A percentile compares a stretch with the other conserved stretches of the same genome.
Conservation (phyloP, 495 filamentous ascomycete genomes). For the Podospora pseudopauciseta region DNA sequence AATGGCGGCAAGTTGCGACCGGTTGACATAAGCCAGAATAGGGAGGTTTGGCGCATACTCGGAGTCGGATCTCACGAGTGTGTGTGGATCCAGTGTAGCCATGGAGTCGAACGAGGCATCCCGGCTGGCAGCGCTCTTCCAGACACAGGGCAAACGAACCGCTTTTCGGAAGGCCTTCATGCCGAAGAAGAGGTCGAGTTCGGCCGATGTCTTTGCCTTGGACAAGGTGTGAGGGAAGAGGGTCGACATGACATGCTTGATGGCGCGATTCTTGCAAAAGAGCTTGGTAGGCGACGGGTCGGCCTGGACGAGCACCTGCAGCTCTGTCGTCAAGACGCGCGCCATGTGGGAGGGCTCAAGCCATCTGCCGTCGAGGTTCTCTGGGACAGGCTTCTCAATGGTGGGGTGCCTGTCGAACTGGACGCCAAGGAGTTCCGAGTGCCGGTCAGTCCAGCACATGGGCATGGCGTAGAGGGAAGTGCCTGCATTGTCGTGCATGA, state of each 20-base stretch:
- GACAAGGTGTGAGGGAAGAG: constrained; percentile 37
- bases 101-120: constrained; percentile 37
- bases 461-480: constrained; percentile 39
- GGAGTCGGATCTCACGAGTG: constrained; percentile 8
- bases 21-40: constrained; percentile 43
- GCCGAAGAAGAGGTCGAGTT: constrained; percentile 41
- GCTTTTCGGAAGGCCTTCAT: constrained; percentile 27
- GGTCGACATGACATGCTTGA: constrained; percentile 32
- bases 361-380: constrained; percentile 14
- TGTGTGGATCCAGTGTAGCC: constrained; percentile 28
- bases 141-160: constrained; percentile 36
- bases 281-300: constrained; percentile 9
- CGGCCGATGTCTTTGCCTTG: constrained; percentile 22
- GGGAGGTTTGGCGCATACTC: constrained; percentile 28
- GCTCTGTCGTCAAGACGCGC: constrained; percentile 26
- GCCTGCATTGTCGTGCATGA: constrained; percentile 43
- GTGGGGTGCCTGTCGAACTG: constrained; percentile 35
- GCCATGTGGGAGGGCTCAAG: constrained; percentile 30
- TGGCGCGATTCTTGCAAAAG: constrained; percentile 29
- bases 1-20: constrained; percentile 30
- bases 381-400: constrained; percentile 33
- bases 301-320: constrained; percentile 33
- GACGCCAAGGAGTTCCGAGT: constrained; percentile 38
- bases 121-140: constrained; percentile 26
- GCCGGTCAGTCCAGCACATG: constrained; percentile 46